A percentile compares a stretch with the other conserved stretches of the same genome.
phyloP scores from a whole-genome alignment of 805 yeast species.

The Starmerella etchellsii region DNA sequence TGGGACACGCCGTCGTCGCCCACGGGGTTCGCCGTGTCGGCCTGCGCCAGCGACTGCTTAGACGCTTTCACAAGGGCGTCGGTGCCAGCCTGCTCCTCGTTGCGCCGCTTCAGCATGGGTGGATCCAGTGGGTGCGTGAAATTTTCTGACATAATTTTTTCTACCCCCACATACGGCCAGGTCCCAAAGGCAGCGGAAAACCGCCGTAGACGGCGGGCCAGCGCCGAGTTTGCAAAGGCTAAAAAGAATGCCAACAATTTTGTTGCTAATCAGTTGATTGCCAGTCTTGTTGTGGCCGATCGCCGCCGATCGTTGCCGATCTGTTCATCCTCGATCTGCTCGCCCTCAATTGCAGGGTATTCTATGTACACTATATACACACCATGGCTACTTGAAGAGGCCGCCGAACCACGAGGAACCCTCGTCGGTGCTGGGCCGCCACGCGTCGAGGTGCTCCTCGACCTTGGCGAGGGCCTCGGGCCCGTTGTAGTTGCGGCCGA shows the following conservation, averaged over 20 bases:
- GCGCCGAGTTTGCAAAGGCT: too few species aligned
- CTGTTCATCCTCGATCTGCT: too few species aligned
- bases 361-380: neutral
- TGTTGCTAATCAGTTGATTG: too few species aligned
- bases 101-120: constrained; percentile 15
- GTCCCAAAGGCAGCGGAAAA: too few species aligned
- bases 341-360: too few species aligned
- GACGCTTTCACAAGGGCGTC: constrained; percentile 11
- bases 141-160: constrained; percentile 16
- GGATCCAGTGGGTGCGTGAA: neutral
- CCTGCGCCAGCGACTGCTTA: constrained; percentile 12
- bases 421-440: constrained; percentile 38
- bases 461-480: constrained; percentile 66
- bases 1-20: constrained; percentile 32
- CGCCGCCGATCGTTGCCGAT: too few species aligned
- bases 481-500: constrained; percentile 83
- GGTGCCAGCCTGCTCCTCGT: constrained; percentile 9
- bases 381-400: constrained; percentile 3
- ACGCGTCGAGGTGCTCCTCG: constrained; percentile 59
- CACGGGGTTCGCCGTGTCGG: constrained; percentile 20
- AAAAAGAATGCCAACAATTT: too few species aligned
- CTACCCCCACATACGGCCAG: too few species aligned
- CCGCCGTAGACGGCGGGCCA: too few species aligned
- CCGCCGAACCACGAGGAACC: constrained; percentile 15
- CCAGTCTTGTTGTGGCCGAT: too few species aligned